phyloP scores from a whole-genome alignment of 768 basidiomycete genomes.

The Wakefieldia striispora region DNA sequence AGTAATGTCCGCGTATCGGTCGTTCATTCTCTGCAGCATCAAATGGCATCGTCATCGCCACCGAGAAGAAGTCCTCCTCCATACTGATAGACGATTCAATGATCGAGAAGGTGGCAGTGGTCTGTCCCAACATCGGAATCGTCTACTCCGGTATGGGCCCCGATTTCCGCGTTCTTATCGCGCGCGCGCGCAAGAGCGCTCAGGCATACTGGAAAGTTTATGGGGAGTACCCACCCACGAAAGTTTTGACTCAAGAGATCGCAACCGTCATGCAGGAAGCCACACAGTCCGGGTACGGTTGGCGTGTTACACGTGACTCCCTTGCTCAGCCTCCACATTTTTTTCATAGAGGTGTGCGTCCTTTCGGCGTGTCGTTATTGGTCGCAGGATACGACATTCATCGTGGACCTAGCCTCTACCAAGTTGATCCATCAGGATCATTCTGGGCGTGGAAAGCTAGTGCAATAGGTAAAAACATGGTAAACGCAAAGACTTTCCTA shows the following conservation, averaged over 20 bases:
- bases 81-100: slow-evolving; percentile 97
- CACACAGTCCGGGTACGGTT: slow-evolving; percentile 91
- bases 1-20: slow-evolving; percentile 25
- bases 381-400: slow-evolving; percentile 96
- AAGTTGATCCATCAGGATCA: slow-evolving; percentile 97
- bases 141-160: slow-evolving; percentile 99
- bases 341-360: slow-evolving; percentile 85
- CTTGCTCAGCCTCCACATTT: slow-evolving; percentile 32
- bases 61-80: slow-evolving; percentile 98
- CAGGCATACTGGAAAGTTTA: slow-evolving; percentile 99
- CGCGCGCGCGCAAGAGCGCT: slow-evolving; percentile 94
- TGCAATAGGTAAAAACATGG: slow-evolving; percentile 99
- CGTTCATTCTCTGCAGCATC: slow-evolving; percentile 59
- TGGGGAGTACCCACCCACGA: slow-evolving; percentile 96
- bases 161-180: slow-evolving; percentile 92
- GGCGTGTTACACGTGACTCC: slow-evolving; percentile 19
- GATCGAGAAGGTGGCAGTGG: slow-evolving; percentile 94
- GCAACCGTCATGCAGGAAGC: slow-evolving; percentile 99
- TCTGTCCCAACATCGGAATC: slow-evolving; percentile 98
- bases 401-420: slow-evolving; percentile 96
- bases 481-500: slow-evolving; percentile 98
- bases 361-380: slow-evolving; percentile 96
- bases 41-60: slow-evolving; percentile 98
- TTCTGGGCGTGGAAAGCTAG: slow-evolving; percentile 99
- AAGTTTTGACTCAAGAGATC: slow-evolving; percentile 94